Evolutionary conservation across 805 yeast genomes (phyloP).

Genomic region (Nakazawaea populi): DNA sequence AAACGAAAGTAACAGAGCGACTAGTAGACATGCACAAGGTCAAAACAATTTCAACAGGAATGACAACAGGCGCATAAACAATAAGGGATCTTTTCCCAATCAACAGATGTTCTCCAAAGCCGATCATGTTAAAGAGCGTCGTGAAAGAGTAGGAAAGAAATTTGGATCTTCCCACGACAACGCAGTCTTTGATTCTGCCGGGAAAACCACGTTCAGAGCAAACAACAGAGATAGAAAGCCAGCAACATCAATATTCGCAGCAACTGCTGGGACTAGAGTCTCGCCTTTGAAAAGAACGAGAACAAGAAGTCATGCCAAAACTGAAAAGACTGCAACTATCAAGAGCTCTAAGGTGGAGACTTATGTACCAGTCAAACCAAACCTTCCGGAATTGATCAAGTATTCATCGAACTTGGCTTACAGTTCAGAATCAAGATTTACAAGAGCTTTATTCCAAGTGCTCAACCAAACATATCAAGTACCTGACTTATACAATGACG

Average conservation of each 20-base stretch:
- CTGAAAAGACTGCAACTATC: neutral
- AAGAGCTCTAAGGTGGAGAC: neutral
- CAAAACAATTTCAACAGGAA: neutral
- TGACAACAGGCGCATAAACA: neutral
- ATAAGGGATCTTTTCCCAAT: neutral
- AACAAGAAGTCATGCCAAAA: neutral
- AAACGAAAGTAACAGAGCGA: too few relatives aligned
- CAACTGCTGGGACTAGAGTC: neutral
- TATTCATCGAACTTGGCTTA: slow-evolving; percentile 7
- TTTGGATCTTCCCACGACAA: neutral
- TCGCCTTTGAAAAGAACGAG: neutral
- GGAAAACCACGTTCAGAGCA: neutral
- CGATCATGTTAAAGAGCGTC: slow-evolving; percentile 4
- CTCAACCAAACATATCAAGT: slow-evolving; percentile 4
- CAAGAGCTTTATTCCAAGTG: slow-evolving; percentile 6
- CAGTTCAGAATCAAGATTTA: slow-evolving; percentile 6
- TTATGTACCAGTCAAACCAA: slow-evolving; percentile 3
- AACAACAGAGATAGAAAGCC: neutral
- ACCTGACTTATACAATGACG: slow-evolving; percentile 6
- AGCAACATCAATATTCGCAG: neutral
- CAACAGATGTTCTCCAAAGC: neutral
- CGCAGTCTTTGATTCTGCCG: slow-evolving; percentile 1
- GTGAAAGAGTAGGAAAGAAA: neutral
- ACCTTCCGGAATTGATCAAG: slow-evolving; percentile 7
- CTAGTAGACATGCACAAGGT: too few relatives aligned